Evolutionary conservation across 257 asterid genomes (phyloP), one percentile per base, ranked within the genome.

Genomic region (Fraxinus excelsior): DNA sequence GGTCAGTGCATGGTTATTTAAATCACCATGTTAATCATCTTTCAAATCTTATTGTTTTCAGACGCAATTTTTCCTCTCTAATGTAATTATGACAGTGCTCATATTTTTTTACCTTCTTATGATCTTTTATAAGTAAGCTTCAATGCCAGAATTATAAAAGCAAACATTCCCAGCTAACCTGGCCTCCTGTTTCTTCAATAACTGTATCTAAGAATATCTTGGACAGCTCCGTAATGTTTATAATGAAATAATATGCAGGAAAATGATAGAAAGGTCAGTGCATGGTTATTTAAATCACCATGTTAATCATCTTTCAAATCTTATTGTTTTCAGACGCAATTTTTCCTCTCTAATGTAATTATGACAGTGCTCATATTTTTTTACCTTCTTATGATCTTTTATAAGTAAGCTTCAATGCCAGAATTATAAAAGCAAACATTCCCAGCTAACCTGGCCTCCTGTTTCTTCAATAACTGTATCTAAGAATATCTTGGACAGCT

Each of bases 161-260:
- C 31, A 67, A 40, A 34, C 23, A 75, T 68, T 70, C 38, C 7
- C 64, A 72, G 79, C 81, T 71, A 56, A 91, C 98, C 97, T 89
- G 93, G 82, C 89, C 82, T 68, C 97, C 92, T 25, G 97, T 91
- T 86, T 85, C 89, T 87, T 87, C 91, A 76, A 87, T 90, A 40
- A 95, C 88, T 16, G 97, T 89, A 58, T 91, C 95, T 87, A 95
- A n/a, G n/a, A n/a, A n/a, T n/a, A n/a, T n/a, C n/a, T n/a, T n/a
- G n/a, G n/a, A n/a, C n/a, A n/a, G n/a, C n/a, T n/a, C n/a, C n/a
- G 40, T 16, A 72, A 73, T 62, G 51, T 42, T 14, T 5, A n/a
- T 29, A 74, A 12, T 38, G 67, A 69, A 42, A 81, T 31, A 35
- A 68, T 6, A 19, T 51, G 19, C 23, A 19, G 16, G 19, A 11